Conservation (phyloP, 495 filamentous ascomycete species). For the Penicillium pancosmium region DNA sequence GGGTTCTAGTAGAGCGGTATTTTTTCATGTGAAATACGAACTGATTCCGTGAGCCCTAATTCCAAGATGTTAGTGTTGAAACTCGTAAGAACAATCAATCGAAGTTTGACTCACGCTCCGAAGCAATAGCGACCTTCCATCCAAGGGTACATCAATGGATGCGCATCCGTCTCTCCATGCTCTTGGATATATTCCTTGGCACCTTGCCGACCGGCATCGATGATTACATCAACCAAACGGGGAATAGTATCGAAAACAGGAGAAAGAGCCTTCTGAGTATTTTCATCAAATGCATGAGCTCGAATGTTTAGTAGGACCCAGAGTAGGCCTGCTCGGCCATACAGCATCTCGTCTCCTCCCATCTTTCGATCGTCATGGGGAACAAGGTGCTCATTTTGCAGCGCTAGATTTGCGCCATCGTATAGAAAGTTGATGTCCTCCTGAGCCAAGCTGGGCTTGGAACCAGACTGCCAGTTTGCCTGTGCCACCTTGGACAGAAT, state of each 20-base stretch:
- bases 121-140: constrained; percentile 42
- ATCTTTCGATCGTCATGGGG: constrained; percentile 33
- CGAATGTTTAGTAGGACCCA: constrained; percentile 45
- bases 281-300: constrained; percentile 22
- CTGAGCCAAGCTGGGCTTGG: constrained; percentile 15
- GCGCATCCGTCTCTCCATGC: constrained; percentile 34
- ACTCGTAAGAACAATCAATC: neutral
- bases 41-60: constrained; percentile 37
- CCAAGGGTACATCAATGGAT: constrained; percentile 54
- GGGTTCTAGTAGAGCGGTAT: neutral
- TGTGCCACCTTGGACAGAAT: constrained; percentile 23
- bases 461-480: constrained; percentile 11
- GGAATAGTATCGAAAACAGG: constrained; percentile 33
- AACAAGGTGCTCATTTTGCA: constrained; percentile 37
- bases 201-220: constrained; percentile 41
- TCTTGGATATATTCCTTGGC: constrained; percentile 29
- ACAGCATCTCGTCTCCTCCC: constrained; percentile 47
- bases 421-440: constrained; percentile 33
- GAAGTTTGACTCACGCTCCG: constrained; percentile 38
- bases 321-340: constrained; percentile 47
- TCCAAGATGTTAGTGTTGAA: constrained; percentile 6
- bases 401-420: constrained; percentile 33
- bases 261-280: constrained; percentile 19
- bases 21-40: constrained; percentile 18
- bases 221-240: constrained; percentile 35